Conservation (phyloP, 805 yeast species). For the Candida pseudofarinosa region DNA sequence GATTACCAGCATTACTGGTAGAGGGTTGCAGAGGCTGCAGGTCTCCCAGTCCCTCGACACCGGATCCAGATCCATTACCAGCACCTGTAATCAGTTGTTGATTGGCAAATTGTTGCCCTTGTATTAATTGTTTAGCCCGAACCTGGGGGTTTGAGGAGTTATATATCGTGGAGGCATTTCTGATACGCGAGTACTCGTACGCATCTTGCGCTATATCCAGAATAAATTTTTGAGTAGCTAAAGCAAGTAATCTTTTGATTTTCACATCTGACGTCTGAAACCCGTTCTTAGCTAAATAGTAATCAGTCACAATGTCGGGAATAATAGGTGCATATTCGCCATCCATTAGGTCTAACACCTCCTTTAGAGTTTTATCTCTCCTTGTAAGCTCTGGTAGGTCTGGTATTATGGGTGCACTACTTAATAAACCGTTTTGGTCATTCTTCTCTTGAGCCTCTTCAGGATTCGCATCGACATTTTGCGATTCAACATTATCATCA, state of each 20-base stretch:
- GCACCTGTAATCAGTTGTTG: slow-evolving; percentile 33
- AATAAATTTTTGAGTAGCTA: slow-evolving; percentile 94
- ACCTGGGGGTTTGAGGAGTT: slow-evolving; percentile 82
- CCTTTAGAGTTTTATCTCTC: slow-evolving; percentile 78
- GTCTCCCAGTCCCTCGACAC: slow-evolving; percentile 31
- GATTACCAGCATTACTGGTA: slow-evolving; percentile 44
- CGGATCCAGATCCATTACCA: slow-evolving; percentile 23
- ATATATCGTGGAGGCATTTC: slow-evolving; percentile 85
- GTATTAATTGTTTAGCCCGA: slow-evolving; percentile 70
- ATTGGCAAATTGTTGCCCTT: slow-evolving; percentile 56
- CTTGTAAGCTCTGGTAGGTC: slow-evolving; percentile 66
- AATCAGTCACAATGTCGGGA: slow-evolving; percentile 95
- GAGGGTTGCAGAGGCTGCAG: slow-evolving; percentile 30
- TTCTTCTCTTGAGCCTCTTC: slow-evolving; percentile 1
- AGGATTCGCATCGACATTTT: not conserved
- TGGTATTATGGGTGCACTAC: slow-evolving; percentile 24
- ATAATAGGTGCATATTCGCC: slow-evolving; percentile 88
- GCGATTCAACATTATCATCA: slow-evolving; percentile 16
- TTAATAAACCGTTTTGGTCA: not conserved
- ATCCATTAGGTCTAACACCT: slow-evolving; percentile 83
- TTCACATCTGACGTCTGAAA: slow-evolving; percentile 74
- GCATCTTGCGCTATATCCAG: slow-evolving; percentile 96
- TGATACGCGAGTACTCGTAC: slow-evolving; percentile 87
- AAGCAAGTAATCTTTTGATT: slow-evolving; percentile 73
- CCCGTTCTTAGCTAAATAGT: slow-evolving; percentile 81